These are phyloP conservation scores for Sordariomycetes sp. DNA, from an alignment of 2,329 filamentous ascomycete genomes.

Conservation along the genomic window DNA sequence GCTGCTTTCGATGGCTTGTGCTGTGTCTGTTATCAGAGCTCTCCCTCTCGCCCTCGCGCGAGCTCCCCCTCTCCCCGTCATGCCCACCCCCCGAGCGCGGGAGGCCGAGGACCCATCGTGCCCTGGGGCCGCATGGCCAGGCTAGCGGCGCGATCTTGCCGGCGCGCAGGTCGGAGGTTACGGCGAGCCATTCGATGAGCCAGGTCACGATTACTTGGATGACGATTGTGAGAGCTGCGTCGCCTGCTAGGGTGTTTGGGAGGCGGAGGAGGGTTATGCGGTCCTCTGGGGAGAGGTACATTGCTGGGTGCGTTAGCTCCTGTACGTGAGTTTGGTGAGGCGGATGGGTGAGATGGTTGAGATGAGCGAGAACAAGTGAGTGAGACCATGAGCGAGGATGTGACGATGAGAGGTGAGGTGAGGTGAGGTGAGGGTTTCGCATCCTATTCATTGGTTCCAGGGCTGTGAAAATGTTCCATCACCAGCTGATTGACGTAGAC, in stretches of 20 bases:
- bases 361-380: not conserved
- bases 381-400: not conserved
- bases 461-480: no score
- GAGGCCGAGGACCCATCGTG: conserved; percentile 24
- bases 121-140: not conserved
- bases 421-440: not conserved
- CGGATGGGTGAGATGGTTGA: not conserved
- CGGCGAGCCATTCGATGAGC: conserved; percentile 32
- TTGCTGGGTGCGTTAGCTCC: conserved; percentile 17
- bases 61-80: not conserved
- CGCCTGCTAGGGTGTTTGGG: conserved; percentile 35
- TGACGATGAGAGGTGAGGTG: not conserved
- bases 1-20: not conserved
- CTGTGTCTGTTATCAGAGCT: not conserved
- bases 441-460: no score
- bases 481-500: no score
- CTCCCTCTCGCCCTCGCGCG: not conserved
- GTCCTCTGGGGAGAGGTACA: conserved; percentile 24
- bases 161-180: conserved; percentile 29
- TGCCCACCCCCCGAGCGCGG: conserved; percentile 22
- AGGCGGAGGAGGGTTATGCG: conserved; percentile 33
- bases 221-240: conserved; percentile 36
- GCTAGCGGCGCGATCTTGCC: conserved; percentile 22
- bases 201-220: conserved; percentile 37
- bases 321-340: not conserved